Percentiles rank a stretch among this genome's conserved stretches.
phyloP scores from a whole-genome alignment of 208 protist genomes.

The Acanthamoeba lenticulata region DNA sequence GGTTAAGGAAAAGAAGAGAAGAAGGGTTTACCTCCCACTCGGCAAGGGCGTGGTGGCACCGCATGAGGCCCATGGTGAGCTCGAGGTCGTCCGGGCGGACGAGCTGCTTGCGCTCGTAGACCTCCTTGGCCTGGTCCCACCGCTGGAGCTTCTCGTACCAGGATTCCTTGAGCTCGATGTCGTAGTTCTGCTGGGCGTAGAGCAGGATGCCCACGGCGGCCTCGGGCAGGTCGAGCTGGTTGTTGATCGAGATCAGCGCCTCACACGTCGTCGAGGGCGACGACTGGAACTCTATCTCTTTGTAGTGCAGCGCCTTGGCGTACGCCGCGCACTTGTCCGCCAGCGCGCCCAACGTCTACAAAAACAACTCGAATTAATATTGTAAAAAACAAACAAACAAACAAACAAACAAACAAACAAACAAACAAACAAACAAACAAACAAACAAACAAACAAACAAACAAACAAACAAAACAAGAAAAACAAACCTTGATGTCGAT shows the following conservation, averaged over 20 bases:
- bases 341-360: slow-evolving; percentile 74
- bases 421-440: too few species aligned
- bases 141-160: slow-evolving; percentile 97
- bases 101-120: slow-evolving; percentile 79
- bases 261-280: too few species aligned
- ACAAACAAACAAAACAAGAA: neutral
- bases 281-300: slow-evolving; percentile 85
- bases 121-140: slow-evolving; percentile 92
- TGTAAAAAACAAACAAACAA: too few species aligned
- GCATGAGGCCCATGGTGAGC: slow-evolving; percentile 95
- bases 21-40: slow-evolving; percentile 94
- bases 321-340: slow-evolving; percentile 85
- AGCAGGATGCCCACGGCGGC: slow-evolving; percentile 94
- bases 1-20: too few species aligned
- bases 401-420: too few species aligned
- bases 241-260: too few species aligned
- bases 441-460: too few species aligned
- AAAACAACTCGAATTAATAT: too few species aligned
- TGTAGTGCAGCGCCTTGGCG: slow-evolving; percentile 89
- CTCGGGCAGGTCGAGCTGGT: too few species aligned
- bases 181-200: slow-evolving; percentile 90
- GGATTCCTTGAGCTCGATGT: slow-evolving; percentile 85
- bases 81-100: slow-evolving; percentile 90
- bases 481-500: slow-evolving; percentile 77
- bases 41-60: slow-evolving; percentile 96